Evolutionary conservation across 176 grass and related monocot genomes (phyloP), one percentile per base, ranked within the genome.

Genomic region (Paspalum notatum): DNA sequence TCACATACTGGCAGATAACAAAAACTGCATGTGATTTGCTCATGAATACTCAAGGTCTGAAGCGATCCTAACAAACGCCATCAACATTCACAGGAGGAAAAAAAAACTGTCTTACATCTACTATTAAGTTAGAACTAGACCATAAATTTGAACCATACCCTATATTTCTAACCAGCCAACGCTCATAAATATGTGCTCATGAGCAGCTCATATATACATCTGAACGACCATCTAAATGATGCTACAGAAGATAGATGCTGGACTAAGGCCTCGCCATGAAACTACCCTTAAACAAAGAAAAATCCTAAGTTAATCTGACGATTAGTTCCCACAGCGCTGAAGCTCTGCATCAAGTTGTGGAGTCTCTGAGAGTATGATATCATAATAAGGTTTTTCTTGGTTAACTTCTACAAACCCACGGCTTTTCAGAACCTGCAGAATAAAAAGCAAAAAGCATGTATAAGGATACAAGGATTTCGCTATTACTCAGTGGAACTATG

Each of bases 361-460:
- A 51, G 88, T 91, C 5, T 49, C 50, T 50, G 62, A 82, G 44
- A 99, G 77, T 18, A 84, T 12, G 50, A 99, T 93, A 25, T 89
- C 88, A 67, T 59, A 62, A 4, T 91, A 91, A 18, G 85, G 84
- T 25, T 75, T 72, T n/a, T 82, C 86, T 80, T 99, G 96, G 8
- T 86, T 82, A n/a, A 99, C 90, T 37, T 99, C 72, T 70, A 99
- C 74, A 39, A 89, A 47, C 26, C 57, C 84, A 25, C 18, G 49
- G 37, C 80, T 82, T 76, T 85, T 93, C 66, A 99, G 82, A 68
- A 95, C 76, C 93, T 99, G 86, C 54, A 89, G 18, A 82, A 66
- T 14, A 47, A 20, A n/a, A n/a, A n/a, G n/a, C n/a, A n/a, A n/a
- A n/a, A 82, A 54, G 51, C 21, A 59, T 22, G 10, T 22, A 26